Percentiles rank a stretch among this genome's conserved stretches.
These are phyloP conservation scores for Acacia concinna DNA, from an alignment of 331 rosid genomes.

Conservation along the genomic window DNA sequence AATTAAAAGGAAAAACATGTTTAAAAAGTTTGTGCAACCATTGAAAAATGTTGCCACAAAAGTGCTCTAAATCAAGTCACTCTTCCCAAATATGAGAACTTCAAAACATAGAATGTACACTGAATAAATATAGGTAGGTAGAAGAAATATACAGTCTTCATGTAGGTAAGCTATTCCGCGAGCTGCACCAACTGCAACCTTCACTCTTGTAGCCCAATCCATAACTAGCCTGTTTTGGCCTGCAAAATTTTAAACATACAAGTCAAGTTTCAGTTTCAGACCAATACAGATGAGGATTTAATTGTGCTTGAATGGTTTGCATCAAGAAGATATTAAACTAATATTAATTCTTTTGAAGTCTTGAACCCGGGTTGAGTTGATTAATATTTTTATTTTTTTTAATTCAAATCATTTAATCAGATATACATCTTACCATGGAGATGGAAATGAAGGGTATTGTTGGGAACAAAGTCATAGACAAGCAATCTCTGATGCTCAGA, in stretches of 20 bases:
- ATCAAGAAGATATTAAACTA: slow-evolving; percentile 5
- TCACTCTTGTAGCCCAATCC: slow-evolving; percentile 86
- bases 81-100: neutral
- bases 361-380: neutral
- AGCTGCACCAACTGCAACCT: slow-evolving; percentile 94
- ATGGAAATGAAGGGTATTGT: slow-evolving; percentile 84
- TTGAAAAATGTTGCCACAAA: neutral
- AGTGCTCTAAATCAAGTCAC: neutral
- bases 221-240: slow-evolving; percentile 59
- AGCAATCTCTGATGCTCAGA: slow-evolving; percentile 89
- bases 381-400: neutral
- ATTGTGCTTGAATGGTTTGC: neutral
- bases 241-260: slow-evolving; percentile 34
- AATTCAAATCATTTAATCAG: slow-evolving; percentile 24
- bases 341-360: neutral
- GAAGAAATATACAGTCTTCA: slow-evolving; percentile 81
- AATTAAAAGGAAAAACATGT: neutral
- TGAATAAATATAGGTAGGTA: slow-evolving; percentile 11
- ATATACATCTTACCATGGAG: slow-evolving; percentile 77
- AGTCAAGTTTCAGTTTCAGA: slow-evolving; percentile 19
- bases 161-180: slow-evolving; percentile 96
- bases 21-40: neutral
- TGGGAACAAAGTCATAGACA: slow-evolving; percentile 84
- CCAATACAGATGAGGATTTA: slow-evolving; percentile 9
- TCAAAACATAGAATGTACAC: neutral